Conservation (phyloP, 805 yeast genomes). For the Huiozyma sinensis region DNA sequence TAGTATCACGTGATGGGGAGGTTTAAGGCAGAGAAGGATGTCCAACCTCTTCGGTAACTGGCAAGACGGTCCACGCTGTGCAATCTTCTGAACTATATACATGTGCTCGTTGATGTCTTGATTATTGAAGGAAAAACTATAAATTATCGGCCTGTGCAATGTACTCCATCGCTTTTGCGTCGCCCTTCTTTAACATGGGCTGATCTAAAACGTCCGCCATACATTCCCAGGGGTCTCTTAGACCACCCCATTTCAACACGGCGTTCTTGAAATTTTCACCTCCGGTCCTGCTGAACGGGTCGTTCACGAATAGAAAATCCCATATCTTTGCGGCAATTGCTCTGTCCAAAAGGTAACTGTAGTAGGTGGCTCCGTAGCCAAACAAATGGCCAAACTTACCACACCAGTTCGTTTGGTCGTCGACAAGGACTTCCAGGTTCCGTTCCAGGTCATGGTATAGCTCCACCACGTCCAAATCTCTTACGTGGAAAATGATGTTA, state of each 20-base stretch:
- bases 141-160: slow-evolving; percentile 29
- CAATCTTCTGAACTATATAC: background rate
- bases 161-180: slow-evolving; percentile 54
- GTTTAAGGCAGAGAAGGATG: background rate
- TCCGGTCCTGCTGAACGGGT: slow-evolving; percentile 62
- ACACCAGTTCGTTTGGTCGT: slow-evolving; percentile 72
- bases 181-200: slow-evolving; percentile 54
- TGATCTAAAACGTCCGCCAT: slow-evolving; percentile 68
- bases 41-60: background rate
- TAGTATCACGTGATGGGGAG: background rate
- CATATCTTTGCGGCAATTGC: slow-evolving; percentile 86
- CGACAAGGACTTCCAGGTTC: slow-evolving; percentile 51
- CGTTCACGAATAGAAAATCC: slow-evolving; percentile 54
- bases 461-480: slow-evolving; percentile 44
- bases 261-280: slow-evolving; percentile 65
- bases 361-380: slow-evolving; percentile 90
- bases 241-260: slow-evolving; percentile 88
- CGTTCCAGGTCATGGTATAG: slow-evolving; percentile 59
- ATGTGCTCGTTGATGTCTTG: background rate
- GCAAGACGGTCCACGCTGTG: too few relatives aligned
- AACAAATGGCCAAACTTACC: slow-evolving; percentile 89
- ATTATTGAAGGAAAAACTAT: slow-evolving; percentile 1
- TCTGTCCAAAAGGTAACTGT: slow-evolving; percentile 81
- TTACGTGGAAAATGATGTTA: slow-evolving; percentile 25
- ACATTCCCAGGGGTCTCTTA: slow-evolving; percentile 80